Base-by-base conservation (phyloP, 495 filamentous ascomycete genomes). In the Talaromyces stipitatus region DNA sequence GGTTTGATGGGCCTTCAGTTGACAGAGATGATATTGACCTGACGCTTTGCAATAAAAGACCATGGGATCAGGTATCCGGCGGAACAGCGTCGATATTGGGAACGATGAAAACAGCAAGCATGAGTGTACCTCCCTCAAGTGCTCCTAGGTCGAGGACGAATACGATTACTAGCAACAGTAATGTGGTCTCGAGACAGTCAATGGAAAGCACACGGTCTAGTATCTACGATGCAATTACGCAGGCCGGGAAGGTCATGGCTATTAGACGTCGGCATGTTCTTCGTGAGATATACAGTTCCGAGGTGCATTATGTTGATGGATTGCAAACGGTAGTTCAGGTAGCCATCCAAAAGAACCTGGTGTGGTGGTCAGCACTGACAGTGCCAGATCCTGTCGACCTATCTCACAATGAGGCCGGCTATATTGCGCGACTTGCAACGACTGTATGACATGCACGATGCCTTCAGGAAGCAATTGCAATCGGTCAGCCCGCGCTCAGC, bases 251-350 rank as follows among this genome's bases (percentile, higher is more conserved):
- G 43, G 79, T 81, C 53, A 79, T 94, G 22, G 79, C 90, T 11
- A 63, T 86, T 38, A 86, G 91, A 61, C 80, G 94, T 52, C 84
- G 89, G 9, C 82, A 82, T 56, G 84, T 92, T 18, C 66, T 97
- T 38, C 88, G 90, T 61, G 94, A 98, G 68, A 72, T 98, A 18
- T 78, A 96, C 53, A 79, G 69, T 43, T 92, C 91, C 0, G 94
- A 97, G 69, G 87, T 92, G 64, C 85, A 88, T 61, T 97, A 97
- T 71, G 82, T 97, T 55, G 83, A 82, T 16, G 92, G 95, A 59
- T 69, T 97, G 53, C 89, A 89, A 62, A 87, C 92, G 51, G 75
- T 98, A 56, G 83, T 87, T 62, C 90, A 92, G 66, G 94, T 95
- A 63, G 79, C 72, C 0, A 30, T n/a, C n/a, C 1, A n/a, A 26